Conservation (phyloP, 768 basidiomycete genomes). For the Termitomyces titanicus region DNA sequence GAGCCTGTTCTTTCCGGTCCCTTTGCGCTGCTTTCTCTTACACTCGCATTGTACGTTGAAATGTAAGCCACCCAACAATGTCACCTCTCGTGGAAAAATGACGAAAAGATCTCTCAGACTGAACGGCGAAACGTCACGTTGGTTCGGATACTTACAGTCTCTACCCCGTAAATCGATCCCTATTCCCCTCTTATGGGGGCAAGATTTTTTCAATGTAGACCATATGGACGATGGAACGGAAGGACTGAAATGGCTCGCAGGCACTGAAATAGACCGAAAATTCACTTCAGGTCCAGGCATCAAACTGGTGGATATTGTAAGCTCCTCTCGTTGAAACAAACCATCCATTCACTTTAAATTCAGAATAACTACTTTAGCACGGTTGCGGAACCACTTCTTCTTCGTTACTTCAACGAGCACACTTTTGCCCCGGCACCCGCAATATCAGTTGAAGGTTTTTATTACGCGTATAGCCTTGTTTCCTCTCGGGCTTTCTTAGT, state of each 20-base stretch:
- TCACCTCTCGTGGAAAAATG: background rate
- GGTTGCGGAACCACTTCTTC: slow-evolving; percentile 12
- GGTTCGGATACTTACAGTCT: slow-evolving; percentile 65
- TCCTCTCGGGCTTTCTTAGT: slow-evolving; percentile 82
- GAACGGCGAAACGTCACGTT: slow-evolving; percentile 45
- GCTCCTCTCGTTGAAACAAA: background rate
- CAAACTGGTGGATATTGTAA: slow-evolving; percentile 10
- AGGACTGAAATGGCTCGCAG: slow-evolving; percentile 35
- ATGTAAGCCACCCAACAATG: slow-evolving; percentile 40
- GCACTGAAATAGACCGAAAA: slow-evolving; percentile 34
- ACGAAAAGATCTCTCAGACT: slow-evolving; percentile 32
- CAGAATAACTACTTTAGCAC: slow-evolving; percentile 22
- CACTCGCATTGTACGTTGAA: slow-evolving; percentile 64
- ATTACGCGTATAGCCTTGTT: slow-evolving; percentile 59
- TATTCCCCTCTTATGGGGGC: slow-evolving; percentile 61
- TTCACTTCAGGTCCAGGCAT: background rate
- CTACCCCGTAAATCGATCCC: slow-evolving; percentile 51
- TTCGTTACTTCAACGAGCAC: slow-evolving; percentile 13
- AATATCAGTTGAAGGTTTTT: slow-evolving; percentile 39
- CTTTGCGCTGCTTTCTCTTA: slow-evolving; percentile 55
- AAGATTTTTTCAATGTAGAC: slow-evolving; percentile 18
- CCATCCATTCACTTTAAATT: background rate
- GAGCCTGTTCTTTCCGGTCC: slow-evolving; percentile 48
- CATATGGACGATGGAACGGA: slow-evolving; percentile 24
- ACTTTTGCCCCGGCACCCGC: slow-evolving; percentile 1